A percentile compares a stretch with the other conserved stretches of the same genome.
Evolutionary conservation across 805 yeast genomes (phyloP).

Genomic region (Saccharomycopsis selenospora): DNA sequence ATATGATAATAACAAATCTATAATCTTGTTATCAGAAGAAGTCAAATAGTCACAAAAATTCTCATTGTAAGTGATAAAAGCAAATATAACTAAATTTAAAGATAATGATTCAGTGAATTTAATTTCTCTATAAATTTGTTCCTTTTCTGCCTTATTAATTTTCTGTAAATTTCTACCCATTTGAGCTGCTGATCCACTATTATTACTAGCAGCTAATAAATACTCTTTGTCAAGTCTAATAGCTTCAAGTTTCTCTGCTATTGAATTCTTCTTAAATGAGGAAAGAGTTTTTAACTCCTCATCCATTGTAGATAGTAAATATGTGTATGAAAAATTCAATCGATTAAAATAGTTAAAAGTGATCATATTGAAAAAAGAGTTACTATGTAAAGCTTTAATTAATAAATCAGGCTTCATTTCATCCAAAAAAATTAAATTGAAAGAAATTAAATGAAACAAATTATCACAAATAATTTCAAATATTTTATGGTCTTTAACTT

Average conservation of each 20-base stretch:
- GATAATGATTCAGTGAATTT: conserved; percentile 17
- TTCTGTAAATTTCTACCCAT: neutral
- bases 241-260: neutral
- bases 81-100: conserved; percentile 13
- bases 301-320: conserved; percentile 6
- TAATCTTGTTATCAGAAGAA: conserved; percentile 6
- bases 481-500: neutral
- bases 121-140: conserved; percentile 3
- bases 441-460: conserved; percentile 11
- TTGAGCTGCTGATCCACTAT: neutral
- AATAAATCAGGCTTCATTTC: conserved; percentile 15
- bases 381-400: conserved; percentile 8
- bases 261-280: conserved; percentile 4
- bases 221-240: neutral
- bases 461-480: conserved; percentile 4
- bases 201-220: neutral
- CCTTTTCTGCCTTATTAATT: neutral
- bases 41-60: conserved; percentile 8
- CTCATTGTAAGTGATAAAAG: conserved; percentile 9
- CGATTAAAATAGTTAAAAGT: conserved; percentile 20
- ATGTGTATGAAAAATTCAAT: conserved; percentile 14
- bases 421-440: conserved; percentile 17
- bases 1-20: conserved; percentile 33
- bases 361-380: conserved; percentile 18
- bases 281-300: conserved; percentile 9